phyloP scores from a whole-genome alignment of 176 grass and related monocot species.

The Phoenix roebelenii region DNA sequence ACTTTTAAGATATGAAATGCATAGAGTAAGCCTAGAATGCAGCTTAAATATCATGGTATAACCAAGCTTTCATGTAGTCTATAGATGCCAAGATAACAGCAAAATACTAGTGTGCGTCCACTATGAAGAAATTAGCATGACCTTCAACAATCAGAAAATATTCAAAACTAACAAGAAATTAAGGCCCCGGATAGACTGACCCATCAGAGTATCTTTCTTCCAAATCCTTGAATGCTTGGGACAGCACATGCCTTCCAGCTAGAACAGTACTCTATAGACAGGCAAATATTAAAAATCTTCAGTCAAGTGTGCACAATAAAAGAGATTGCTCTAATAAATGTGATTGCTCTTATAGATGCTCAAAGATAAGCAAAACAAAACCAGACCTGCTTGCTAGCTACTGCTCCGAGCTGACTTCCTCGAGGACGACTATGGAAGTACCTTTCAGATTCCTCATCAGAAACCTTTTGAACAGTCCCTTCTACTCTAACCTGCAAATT shows the following conservation, averaged over 20 bases:
- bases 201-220: constrained; percentile 77
- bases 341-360: too few relatives aligned
- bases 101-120: too few relatives aligned
- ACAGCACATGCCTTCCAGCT: constrained; percentile 56
- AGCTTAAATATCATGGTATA: too few relatives aligned
- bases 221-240: constrained; percentile 60
- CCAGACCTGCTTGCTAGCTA: constrained; percentile 82
- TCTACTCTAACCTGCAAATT: constrained; percentile 81
- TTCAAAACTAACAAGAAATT: too few relatives aligned
- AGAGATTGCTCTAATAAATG: too few relatives aligned
- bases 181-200: constrained; percentile 12
- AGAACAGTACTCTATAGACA: constrained; percentile 66
- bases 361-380: neutral
- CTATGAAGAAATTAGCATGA: too few relatives aligned
- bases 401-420: constrained; percentile 93
- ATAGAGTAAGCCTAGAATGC: too few relatives aligned
- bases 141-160: too few relatives aligned
- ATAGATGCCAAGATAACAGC: too few relatives aligned
- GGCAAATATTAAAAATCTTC: neutral
- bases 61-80: too few relatives aligned
- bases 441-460: constrained; percentile 82
- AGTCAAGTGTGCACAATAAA: too few relatives aligned
- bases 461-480: constrained; percentile 72
- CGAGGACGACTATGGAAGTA: constrained; percentile 95
- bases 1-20: too few relatives aligned